Evolutionary conservation across 164 flowering plant genomes (phyloP).

Genomic region (Magnolia changhungtana): DNA sequence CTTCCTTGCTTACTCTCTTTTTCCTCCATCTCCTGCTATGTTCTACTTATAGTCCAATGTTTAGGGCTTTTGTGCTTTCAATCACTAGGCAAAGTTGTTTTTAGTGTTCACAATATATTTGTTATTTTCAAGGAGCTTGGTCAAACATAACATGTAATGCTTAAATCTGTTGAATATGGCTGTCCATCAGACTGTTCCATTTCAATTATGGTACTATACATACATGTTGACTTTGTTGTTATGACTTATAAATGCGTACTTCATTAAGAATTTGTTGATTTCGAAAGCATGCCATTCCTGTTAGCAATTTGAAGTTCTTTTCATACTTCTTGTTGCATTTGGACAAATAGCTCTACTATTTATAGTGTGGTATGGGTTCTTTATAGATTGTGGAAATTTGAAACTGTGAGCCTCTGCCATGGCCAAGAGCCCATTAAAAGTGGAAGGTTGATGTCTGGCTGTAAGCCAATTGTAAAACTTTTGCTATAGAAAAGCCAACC

Average conservation of each 20-base stretch:
- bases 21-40: background rate
- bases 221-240: background rate
- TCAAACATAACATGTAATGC: background rate
- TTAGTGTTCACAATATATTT: no score
- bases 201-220: background rate
- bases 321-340: background rate
- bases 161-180: background rate
- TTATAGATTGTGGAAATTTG: background rate
- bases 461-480: no score
- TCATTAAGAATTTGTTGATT: no score
- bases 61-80: background rate
- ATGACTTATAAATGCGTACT: background rate
- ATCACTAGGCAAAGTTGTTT: background rate
- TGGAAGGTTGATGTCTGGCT: no score
- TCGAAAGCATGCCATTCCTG: background rate
- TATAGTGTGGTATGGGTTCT: background rate
- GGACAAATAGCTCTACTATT: background rate
- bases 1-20: background rate
- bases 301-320: background rate
- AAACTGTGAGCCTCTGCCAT: background rate
- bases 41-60: background rate
- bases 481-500: no score
- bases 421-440: no score
- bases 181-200: background rate
- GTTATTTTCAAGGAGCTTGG: background rate